Conservation (phyloP, 805 yeast genomes). For the Candida silvicultrix region DNA sequence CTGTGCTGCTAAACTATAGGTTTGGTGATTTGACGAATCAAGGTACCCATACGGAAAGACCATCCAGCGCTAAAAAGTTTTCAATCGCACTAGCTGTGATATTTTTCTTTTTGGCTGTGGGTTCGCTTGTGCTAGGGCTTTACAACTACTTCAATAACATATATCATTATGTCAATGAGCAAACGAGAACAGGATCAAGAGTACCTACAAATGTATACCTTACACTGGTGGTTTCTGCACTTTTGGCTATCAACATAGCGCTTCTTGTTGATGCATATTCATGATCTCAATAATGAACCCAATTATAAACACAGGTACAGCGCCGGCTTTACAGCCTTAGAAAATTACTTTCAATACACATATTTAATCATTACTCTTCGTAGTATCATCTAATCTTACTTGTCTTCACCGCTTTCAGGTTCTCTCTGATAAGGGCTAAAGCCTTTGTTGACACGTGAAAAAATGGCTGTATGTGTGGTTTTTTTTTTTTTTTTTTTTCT, state of each 20-base stretch:
- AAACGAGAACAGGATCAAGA: conserved; percentile 6
- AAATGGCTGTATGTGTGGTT: too few species aligned
- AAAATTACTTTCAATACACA: too few species aligned
- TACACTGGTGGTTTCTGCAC: conserved; percentile 2
- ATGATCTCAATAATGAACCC: neutral
- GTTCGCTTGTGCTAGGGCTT: conserved; percentile 9
- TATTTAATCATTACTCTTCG: too few species aligned
- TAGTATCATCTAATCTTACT: too few species aligned
- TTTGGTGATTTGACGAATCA: conserved; percentile 1
- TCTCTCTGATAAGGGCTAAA: too few species aligned
- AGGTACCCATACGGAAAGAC: neutral
- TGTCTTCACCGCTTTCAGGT: too few species aligned
- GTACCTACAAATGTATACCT: conserved; percentile 9
- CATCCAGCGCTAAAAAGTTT: conserved; percentile 3
- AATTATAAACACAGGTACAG: neutral
- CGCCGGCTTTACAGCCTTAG: too few species aligned
- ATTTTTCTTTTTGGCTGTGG: conserved; percentile 8
- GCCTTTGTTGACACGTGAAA: too few species aligned
- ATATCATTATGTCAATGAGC: conserved; percentile 10
- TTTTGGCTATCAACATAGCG: conserved; percentile 12
- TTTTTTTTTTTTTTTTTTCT: too few species aligned
- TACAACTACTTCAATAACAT: conserved; percentile 18
- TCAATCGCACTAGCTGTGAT: conserved; percentile 9
- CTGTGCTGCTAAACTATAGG: conserved; percentile 15
- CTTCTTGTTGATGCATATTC: conserved; percentile 10